A percentile compares a stretch with the other conserved stretches of the same genome.
Conservation (phyloP, 306 rosid genomes). For the Trichosanthes cucumerina region DNA sequence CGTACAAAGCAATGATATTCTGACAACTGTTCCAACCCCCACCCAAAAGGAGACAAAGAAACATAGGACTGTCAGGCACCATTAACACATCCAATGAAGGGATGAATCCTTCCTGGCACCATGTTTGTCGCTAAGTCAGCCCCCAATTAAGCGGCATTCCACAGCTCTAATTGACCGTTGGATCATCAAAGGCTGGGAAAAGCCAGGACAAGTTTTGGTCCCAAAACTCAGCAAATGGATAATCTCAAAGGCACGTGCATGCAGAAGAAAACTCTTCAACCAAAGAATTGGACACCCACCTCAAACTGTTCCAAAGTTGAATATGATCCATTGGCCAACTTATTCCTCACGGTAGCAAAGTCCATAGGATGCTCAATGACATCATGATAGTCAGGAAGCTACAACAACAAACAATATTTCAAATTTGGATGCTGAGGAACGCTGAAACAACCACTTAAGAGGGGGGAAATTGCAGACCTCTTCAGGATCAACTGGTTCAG, state of each 20-base stretch:
- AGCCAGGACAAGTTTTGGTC: not conserved
- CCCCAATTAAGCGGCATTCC: not conserved
- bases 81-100: slow-evolving; percentile 4
- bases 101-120: slow-evolving; percentile 4
- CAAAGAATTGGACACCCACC: slow-evolving; percentile 34
- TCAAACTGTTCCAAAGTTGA: slow-evolving; percentile 75
- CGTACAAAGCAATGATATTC: slow-evolving; percentile 1
- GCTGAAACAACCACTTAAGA: slow-evolving; percentile 10
- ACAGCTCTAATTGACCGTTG: slow-evolving; percentile 1
- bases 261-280: not conserved
- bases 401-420: slow-evolving; percentile 24
- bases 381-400: slow-evolving; percentile 97
- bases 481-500: slow-evolving; percentile 97
- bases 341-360: slow-evolving; percentile 81
- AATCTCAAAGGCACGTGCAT: not conserved
- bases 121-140: slow-evolving; percentile 1
- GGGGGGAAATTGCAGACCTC: slow-evolving; percentile 43
- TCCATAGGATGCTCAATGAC: slow-evolving; percentile 95
- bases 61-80: not conserved
- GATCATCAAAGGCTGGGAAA: not conserved
- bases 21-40: slow-evolving; percentile 1
- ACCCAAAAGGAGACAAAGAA: slow-evolving; percentile 2
- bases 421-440: slow-evolving; percentile 11
- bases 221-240: not conserved
- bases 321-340: slow-evolving; percentile 66